Base-by-base conservation (phyloP, 768 basidiomycete genomes). In the Mycena alexandri region DNA sequence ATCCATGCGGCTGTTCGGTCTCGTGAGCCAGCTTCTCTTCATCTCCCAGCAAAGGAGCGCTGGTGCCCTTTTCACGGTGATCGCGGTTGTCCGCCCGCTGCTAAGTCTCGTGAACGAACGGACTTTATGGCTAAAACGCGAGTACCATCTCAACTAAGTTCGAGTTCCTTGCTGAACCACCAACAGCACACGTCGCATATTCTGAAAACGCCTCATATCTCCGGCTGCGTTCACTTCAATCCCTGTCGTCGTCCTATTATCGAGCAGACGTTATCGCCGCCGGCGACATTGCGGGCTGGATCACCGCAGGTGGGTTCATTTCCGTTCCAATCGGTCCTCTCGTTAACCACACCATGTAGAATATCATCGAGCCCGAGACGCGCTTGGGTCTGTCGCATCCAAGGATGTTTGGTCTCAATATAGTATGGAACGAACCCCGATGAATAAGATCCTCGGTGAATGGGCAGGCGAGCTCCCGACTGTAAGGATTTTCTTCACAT, bases 211-310 rank as follows among this genome's bases (percentile, higher is more conserved):
- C 19, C 2, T 19, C 69, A 17, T 70, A 59, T 24, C 60, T 55
- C 9, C 25, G 65, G 12, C 36, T 63, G 13, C 22, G 33, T 2
- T 44, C 61, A 3, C 61, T 70, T 2, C 24, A 67, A 6, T 53
- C 44, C 2, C 67, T 70, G 69, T 22, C 55, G 1, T 29, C 29
- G 5, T 6, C 34, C n/a, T 19, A 8, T 1, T 66, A 56, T 25
- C 61, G 69, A 8, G 58, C 50, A 33, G 69, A 70, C 19, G 41
- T 70, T 6, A 62, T 70, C 16, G 43, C 61, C 1, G 65, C 61
- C 1, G 65, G 65, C 4, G 51, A 65, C 17, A 63, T 70, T 8
- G 65, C 53, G 3, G 69, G 56, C 2, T 70, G 69, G 69, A 70
- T 70, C 34, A 63, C 61, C 41, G 13, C 50, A 1, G 61, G 69